phyloP scores from a whole-genome alignment of 805 yeast species.

The Deakozyma indianensis region DNA sequence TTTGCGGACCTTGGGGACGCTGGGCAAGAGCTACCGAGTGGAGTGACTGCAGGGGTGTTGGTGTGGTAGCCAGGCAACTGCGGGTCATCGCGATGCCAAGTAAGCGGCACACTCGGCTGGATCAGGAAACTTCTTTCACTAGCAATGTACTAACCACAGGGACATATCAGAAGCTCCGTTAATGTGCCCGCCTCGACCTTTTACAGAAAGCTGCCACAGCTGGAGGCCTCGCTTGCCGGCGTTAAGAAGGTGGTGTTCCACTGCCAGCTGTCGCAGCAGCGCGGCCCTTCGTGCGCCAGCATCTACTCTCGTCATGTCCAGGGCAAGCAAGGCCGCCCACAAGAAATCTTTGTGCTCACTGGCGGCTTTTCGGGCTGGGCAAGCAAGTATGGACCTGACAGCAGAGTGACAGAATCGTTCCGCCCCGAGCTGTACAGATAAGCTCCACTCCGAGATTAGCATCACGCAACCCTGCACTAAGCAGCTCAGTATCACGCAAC shows the following conservation, averaged over 20 bases:
- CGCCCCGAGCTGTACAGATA: constrained; percentile 24
- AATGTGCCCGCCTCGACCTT: constrained; percentile 42
- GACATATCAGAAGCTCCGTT: constrained; percentile 44
- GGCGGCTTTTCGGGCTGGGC: constrained; percentile 92
- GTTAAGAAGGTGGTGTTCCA: constrained; percentile 60
- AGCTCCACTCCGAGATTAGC: not conserved
- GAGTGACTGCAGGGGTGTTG: too few species aligned
- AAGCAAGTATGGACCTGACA: constrained; percentile 52
- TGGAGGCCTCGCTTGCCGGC: constrained; percentile 23
- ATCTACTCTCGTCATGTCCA: constrained; percentile 34
- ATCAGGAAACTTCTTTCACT: too few species aligned
- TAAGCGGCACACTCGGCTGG: too few species aligned
- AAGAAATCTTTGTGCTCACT: constrained; percentile 51
- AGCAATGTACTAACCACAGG: too few species aligned
- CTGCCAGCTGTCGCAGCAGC: constrained; percentile 78
- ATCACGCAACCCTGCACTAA: not conserved
- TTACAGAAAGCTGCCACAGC: constrained; percentile 24
- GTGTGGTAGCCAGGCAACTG: too few species aligned
- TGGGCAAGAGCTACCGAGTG: too few species aligned
- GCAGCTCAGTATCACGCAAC: not conserved
- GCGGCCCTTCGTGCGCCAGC: constrained; percentile 82
- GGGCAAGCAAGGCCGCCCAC: constrained; percentile 14
- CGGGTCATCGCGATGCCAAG: too few species aligned
- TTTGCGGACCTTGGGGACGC: too few species aligned
- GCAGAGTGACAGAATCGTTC: constrained; percentile 45